Base-by-base conservation (phyloP, 169 alveolate species). In the Babesia bovis region DNA sequence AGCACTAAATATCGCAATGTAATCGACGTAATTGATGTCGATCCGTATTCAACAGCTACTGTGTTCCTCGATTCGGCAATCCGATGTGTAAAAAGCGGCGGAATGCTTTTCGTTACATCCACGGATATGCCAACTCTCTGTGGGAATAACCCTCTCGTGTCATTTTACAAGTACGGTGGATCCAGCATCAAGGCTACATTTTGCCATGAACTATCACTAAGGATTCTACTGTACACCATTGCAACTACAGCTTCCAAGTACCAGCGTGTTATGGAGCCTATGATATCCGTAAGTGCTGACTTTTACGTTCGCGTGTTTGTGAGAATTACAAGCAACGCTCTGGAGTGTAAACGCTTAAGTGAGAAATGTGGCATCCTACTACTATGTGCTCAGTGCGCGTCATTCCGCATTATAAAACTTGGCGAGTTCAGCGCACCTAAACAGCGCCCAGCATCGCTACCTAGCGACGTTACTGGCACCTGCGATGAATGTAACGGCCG, bases 101-200 rank as follows among this genome's bases (percentile, higher is more conserved):
- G 97, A 26, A 82, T 95, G 56, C 84, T 94, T 33, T 89, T 95
- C 61, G 90, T 96, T 47, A 96, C 99, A 1, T 91, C 95, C 47
- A 96, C 99, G n/a, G 99, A 96, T 79, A 95, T 95, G 98, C 95
- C 98, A n/a, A 95, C 95, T 13, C 87, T 96, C 41, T 94, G 98
- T 78, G 97, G 98, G n/a, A 92, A 94, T 70, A 90, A 82, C 49
- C 98, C 98, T 0, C 96, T 94, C 45, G 96, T 94, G 6, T 90
- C 97, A 17, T 96, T 94, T 83, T 96, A 96, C 81, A 94, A 94
- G 77, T 96, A 96, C 66, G 97, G 97, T 45, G 95, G 97, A 21
- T 82, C 87, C 57, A 94, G 96, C 53, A 76, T 90, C 61, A 95
- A 93, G 70, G 90, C 89, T 40, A 74, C 89, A 19, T 93, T 92